Evolutionary conservation across 371 early-diverging fungal genomes (phyloP), one percentile per base, ranked within the genome.

Genomic region (Coemansia sp.): DNA sequence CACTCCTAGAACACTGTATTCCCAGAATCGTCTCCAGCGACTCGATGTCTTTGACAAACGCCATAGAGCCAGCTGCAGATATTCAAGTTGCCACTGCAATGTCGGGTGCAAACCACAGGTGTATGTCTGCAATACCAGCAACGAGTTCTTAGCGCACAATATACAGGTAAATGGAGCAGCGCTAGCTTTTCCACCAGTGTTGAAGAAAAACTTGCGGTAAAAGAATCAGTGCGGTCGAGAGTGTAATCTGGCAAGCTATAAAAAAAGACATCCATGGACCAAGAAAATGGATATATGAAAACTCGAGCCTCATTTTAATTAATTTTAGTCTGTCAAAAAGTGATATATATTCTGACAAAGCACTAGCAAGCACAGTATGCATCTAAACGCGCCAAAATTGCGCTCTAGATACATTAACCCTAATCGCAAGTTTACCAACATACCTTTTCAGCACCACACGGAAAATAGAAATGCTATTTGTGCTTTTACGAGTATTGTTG

Each of bases 21-120:
- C 61, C 48, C 15, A 60, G 29, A 26, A 60, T 48, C 29, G 44
- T 29, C 28, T 60, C 61, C 63, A 69, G 41, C 44, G 28, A n/a
- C 15, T 67, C 65, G 12, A 66, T 51, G n/a, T 69, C 69, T 13
- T 69, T 58, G 32, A 53, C 40, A 65, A 66, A 58, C 5, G 69
- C 52, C 69, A 69, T 59, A 29, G 36, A 17, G 11, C 17, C 56
- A 28, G 57, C n/a, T 29, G 15, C 29, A 57, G 24, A 57, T 57
- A 57, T 57, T 13, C n/a, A 57, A 57, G 29, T 9, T 17, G 23
- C 19, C 1, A 57, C 29, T 29, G n/a, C n/a, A n/a, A 44, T 11
- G n/a, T 6, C 5, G 15, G 15, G 44, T 44, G n/a, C n/a, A 52
- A 40, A 13, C 29, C 29, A 24, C 15, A 15, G 24, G 15, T 24